A percentile compares a stretch with the other conserved stretches of the same genome.
Conservation (phyloP, 2,329 filamentous ascomycete species). For the Cladosporium sp. region DNA sequence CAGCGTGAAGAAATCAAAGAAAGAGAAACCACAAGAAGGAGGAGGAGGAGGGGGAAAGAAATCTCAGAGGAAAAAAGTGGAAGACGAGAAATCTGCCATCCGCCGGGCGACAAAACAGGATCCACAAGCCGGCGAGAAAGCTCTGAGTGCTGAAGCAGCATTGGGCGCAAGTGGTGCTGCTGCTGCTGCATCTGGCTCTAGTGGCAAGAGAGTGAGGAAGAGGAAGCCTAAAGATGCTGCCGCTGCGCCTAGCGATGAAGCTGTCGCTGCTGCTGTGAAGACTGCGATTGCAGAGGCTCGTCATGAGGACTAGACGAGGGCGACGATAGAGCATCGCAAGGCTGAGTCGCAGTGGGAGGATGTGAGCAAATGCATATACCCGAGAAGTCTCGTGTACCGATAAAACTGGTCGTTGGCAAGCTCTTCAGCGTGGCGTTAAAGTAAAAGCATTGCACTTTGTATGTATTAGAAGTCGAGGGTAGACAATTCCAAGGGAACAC, state of each 20-base stretch:
- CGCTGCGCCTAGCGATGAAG: neutral
- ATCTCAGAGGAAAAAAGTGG: slow-evolving; percentile 15
- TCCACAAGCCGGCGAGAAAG: slow-evolving; percentile 19
- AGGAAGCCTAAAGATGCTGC: slow-evolving; percentile 23
- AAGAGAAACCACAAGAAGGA: slow-evolving; percentile 29
- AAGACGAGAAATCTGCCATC: slow-evolving; percentile 20
- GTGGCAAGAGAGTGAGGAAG: slow-evolving; percentile 24
- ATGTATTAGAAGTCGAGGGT: neutral
- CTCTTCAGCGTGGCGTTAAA: neutral
- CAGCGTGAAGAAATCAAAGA: slow-evolving; percentile 66
- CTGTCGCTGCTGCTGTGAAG: neutral
- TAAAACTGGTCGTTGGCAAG: neutral
- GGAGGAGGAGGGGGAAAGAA: slow-evolving; percentile 12
- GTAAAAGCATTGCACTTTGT: neutral
- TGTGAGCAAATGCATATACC: neutral
- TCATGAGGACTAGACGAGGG: neutral
- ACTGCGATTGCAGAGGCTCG: neutral
- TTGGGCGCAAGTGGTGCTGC: neutral
- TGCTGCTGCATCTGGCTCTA: slow-evolving; percentile 1
- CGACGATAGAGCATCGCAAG: neutral
- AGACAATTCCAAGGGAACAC: neutral
- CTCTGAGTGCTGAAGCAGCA: slow-evolving; percentile 8
- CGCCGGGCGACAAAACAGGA: slow-evolving; percentile 26
- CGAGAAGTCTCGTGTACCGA: neutral
- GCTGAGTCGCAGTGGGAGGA: too few species aligned